A percentile compares a stretch with the other conserved stretches of the same genome.
Evolutionary conservation across 1,284 basidiomycete genomes (phyloP).

Genomic region (Fomes fomentarius): DNA sequence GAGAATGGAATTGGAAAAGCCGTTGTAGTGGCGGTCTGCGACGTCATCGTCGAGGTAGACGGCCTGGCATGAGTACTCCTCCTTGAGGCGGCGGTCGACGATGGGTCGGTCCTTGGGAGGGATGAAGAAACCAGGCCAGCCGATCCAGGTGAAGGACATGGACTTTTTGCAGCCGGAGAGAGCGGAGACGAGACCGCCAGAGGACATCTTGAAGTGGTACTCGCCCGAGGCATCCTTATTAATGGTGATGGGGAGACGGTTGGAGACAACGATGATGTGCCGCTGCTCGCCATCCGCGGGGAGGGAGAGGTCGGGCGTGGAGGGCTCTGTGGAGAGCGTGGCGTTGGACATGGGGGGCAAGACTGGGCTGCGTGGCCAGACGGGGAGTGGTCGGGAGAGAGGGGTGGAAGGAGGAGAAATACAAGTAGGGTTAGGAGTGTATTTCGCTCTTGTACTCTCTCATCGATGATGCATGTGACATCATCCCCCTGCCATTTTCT

Average conservation of each 20-base stretch:
- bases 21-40: constrained; percentile 98
- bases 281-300: constrained; percentile 43
- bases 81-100: constrained; percentile 87
- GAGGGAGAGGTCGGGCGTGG: constrained; percentile 35
- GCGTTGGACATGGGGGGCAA: constrained; percentile 34
- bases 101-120: constrained; percentile 84
- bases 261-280: constrained; percentile 94
- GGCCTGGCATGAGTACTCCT: constrained; percentile 96
- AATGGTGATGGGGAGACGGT: constrained; percentile 93
- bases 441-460: constrained; percentile 17
- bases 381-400: constrained; percentile 16
- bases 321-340: constrained; percentile 23
- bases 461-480: constrained; percentile 30
- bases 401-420: not conserved
- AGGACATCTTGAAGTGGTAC: constrained; percentile 97
- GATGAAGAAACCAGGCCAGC: constrained; percentile 91
- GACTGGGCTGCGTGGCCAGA: constrained; percentile 32
- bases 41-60: constrained; percentile 98
- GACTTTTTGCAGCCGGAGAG: constrained; percentile 96
- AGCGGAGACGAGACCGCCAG: constrained; percentile 92
- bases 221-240: constrained; percentile 85
- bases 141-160: constrained; percentile 95
- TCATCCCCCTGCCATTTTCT: constrained; percentile 9
- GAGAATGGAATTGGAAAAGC: constrained; percentile 98
- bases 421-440: constrained; percentile 19